A percentile compares a stretch with the other conserved stretches of the same genome.
Evolutionary conservation across 306 rosid species (phyloP).

Genomic region (Biancaea sappan): DNA sequence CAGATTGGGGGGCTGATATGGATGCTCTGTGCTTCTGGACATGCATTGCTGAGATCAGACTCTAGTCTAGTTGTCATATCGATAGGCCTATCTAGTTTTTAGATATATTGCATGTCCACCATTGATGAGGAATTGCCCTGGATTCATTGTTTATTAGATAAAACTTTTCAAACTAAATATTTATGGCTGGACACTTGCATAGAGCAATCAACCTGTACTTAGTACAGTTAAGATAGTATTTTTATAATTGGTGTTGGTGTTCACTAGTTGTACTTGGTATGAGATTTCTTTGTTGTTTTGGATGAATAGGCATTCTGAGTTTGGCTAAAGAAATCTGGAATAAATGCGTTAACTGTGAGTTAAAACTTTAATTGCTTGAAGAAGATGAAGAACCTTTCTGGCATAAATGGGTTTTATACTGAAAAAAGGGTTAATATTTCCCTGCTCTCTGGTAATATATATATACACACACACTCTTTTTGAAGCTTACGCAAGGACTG

Average conservation of each 20-base stretch:
- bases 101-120: neutral
- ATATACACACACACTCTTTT: too few species aligned
- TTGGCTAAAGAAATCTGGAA: neutral
- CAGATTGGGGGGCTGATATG: neutral
- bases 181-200: neutral
- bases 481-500: neutral
- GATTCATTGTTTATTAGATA: neutral
- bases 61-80: neutral
- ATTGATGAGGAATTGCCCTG: neutral
- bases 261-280: neutral
- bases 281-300: neutral
- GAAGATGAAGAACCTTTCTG: neutral
- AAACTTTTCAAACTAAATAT: neutral
- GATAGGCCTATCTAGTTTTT: neutral
- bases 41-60: conserved; percentile 2
- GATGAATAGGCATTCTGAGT: neutral
- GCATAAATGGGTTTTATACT: neutral
- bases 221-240: neutral
- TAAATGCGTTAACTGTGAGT: neutral
- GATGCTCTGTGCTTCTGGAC: neutral
- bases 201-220: neutral
- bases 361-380: neutral
- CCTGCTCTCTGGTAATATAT: neutral
- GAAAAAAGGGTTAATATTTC: neutral
- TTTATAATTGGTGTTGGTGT: neutral